Base-by-base conservation (phyloP, 257 asterid species). In the Lavandula angustifolia region DNA sequence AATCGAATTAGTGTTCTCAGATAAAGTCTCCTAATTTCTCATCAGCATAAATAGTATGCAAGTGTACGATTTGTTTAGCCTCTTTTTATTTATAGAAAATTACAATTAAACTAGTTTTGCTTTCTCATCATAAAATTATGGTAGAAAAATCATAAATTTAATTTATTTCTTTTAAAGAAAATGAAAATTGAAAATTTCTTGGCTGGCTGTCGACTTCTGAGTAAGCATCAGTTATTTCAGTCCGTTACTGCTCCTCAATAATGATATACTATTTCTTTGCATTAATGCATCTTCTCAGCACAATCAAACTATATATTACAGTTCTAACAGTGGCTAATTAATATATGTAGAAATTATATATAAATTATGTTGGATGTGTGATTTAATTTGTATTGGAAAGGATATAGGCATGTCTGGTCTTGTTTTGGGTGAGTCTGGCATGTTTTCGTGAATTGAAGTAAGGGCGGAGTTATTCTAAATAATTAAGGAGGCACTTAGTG, bases 1-100 rank as follows among this genome's bases (percentile, higher is more conserved):
- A 63, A 58, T 33, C 10, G 48, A 57, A 40, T 53, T 49, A 64
- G 44, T 65, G 31, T 9, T 1, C 44, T 29, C 71, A 37, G 49
- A 53, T 64, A 55, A 62, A 64, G 71, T 48, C 67, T 49, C 12
- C 29, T 59, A 5, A 57, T 7, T 10, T 58, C 53, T 65, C 52
- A 63, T 71, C 76, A 13, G 1, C 50, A 29, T n/a, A 64, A 56
- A 54, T 48, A 40, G 66, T 54, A 54, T 49, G 18, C 17, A 34
- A 12, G 8, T 17, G 18, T 59, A 60, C n/a, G n/a, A n/a, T n/a
- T n/a, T n/a, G n/a, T n/a, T n/a, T n/a, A n/a, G n/a, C 57, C 16
- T 52, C 10, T 10, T 51, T 52, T 4, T 10, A 3, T 0, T 4
- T 3, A 22, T 22, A 7, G 0, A 16, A 49, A 49, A 16, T 22